Evolutionary conservation across 768 basidiomycete genomes (phyloP).

Genomic region (Tulasnella sp.): DNA sequence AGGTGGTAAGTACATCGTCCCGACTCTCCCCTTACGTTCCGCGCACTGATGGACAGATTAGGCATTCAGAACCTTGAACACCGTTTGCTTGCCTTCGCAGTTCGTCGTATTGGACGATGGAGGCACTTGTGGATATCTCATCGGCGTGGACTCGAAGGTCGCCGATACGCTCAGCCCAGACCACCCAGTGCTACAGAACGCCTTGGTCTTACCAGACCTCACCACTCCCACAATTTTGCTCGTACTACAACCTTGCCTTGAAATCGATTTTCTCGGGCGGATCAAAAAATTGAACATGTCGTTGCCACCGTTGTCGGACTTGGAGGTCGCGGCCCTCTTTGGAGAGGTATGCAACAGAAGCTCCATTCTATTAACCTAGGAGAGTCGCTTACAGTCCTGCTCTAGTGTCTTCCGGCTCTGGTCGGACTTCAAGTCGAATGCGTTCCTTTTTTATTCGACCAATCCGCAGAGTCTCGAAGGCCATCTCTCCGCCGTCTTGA

Average conservation of each 20-base stretch:
- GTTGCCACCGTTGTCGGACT: neutral
- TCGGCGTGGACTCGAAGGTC: neutral
- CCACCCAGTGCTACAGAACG: neutral
- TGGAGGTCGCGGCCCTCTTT: neutral
- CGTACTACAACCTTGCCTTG: neutral
- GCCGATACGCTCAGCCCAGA: neutral
- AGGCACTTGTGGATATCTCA: neutral
- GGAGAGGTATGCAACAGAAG: neutral
- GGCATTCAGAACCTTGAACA: neutral
- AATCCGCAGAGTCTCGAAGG: neutral
- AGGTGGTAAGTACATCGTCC: neutral
- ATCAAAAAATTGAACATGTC: neutral
- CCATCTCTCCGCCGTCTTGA: neutral
- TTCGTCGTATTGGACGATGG: neutral
- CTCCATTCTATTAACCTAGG: neutral
- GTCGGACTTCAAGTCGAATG: neutral
- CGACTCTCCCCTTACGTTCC: neutral
- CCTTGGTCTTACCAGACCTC: neutral
- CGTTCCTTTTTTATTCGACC: neutral
- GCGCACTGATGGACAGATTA: neutral
- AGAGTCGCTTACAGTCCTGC: neutral
- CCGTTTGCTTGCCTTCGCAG: neutral
- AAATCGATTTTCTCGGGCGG: neutral
- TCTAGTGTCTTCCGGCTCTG: neutral
- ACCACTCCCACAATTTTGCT: neutral